phyloP scores from a whole-genome alignment of 345 rosid genomes.

The Physaria fendleri region DNA sequence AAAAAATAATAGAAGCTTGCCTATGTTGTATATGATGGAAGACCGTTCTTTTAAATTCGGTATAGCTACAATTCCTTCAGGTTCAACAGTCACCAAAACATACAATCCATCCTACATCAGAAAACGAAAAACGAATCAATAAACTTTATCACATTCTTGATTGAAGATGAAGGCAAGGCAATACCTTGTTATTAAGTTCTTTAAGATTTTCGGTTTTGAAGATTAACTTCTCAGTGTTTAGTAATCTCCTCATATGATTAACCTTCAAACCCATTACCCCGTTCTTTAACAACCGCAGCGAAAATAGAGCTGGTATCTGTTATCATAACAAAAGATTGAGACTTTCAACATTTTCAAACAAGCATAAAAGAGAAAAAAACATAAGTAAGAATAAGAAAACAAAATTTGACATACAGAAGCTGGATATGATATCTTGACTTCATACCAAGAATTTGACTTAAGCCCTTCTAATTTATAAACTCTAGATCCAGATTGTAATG shows the following conservation, averaged over 20 bases:
- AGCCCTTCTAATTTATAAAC: conserved; percentile 55
- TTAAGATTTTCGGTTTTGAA: conserved; percentile 43
- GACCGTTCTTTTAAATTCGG: conserved; percentile 46
- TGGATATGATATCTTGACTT: conserved; percentile 98
- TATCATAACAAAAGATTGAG: neutral
- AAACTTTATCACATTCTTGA: neutral
- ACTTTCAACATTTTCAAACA: conserved; percentile 7
- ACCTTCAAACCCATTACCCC: conserved; percentile 33
- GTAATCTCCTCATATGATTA: conserved; percentile 40
- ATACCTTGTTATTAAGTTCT: conserved; percentile 39
- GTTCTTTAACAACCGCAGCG: conserved; percentile 45
- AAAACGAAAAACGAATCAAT: neutral
- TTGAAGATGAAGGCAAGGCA: neutral
- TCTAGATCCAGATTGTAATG: conserved; percentile 50
- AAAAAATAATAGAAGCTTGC: conserved; percentile 33
- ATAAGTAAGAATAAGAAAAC: neutral
- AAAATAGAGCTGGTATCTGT: conserved; percentile 70
- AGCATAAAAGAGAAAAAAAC: neutral
- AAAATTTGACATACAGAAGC: conserved; percentile 73
- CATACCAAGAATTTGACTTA: conserved; percentile 68
- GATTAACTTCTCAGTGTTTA: conserved; percentile 58
- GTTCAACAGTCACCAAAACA: conserved; percentile 65
- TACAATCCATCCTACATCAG: conserved; percentile 43
- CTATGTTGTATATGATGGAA: conserved; percentile 63
- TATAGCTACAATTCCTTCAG: conserved; percentile 78